Conservation (phyloP, 2,329 filamentous ascomycete species). For the Zasmidium angulare region DNA sequence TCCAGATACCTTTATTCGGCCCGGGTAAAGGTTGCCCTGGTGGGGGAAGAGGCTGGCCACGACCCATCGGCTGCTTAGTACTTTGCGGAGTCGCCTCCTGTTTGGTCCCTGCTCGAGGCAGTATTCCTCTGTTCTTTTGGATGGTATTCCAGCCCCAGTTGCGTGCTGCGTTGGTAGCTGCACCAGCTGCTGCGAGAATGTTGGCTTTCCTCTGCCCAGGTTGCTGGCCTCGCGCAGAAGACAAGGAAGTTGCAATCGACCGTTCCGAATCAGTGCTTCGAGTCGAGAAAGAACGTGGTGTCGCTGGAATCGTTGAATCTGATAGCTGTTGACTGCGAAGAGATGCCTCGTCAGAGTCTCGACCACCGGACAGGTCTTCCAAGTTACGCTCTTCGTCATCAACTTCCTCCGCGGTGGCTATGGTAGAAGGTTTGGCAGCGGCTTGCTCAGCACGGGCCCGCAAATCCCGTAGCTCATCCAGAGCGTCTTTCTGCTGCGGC, state of each 20-base stretch:
- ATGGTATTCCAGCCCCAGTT: slow-evolving; percentile 35
- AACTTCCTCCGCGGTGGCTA: background rate
- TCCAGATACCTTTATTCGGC: slow-evolving; percentile 27
- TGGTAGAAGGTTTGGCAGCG: background rate
- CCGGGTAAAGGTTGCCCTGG: slow-evolving; percentile 74
- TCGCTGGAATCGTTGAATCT: slow-evolving; percentile 6
- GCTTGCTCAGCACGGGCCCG: slow-evolving; percentile 20
- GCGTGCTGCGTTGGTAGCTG: slow-evolving; percentile 33
- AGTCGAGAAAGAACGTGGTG: slow-evolving; percentile 17
- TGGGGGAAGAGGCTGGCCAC: slow-evolving; percentile 78
- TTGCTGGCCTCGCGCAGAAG: slow-evolving; percentile 6
- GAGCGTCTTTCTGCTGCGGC: slow-evolving; percentile 26
- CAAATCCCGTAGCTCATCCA: slow-evolving; percentile 32
- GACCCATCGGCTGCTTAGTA: slow-evolving; percentile 66
- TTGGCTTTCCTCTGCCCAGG: slow-evolving; percentile 25
- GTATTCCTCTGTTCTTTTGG: slow-evolving; percentile 19
- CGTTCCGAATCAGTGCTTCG: slow-evolving; percentile 16
- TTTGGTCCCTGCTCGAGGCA: slow-evolving; percentile 42
- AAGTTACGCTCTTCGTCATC: background rate
- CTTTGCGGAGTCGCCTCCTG: slow-evolving; percentile 17
- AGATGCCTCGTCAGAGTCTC: slow-evolving; percentile 1
- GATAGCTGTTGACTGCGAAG: slow-evolving; percentile 3
- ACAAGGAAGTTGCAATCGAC: slow-evolving; percentile 11
- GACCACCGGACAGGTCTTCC: background rate
- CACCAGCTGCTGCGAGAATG: slow-evolving; percentile 32